Conservation (phyloP, 148 eudicot species). For the Agrostemma githago region DNA sequence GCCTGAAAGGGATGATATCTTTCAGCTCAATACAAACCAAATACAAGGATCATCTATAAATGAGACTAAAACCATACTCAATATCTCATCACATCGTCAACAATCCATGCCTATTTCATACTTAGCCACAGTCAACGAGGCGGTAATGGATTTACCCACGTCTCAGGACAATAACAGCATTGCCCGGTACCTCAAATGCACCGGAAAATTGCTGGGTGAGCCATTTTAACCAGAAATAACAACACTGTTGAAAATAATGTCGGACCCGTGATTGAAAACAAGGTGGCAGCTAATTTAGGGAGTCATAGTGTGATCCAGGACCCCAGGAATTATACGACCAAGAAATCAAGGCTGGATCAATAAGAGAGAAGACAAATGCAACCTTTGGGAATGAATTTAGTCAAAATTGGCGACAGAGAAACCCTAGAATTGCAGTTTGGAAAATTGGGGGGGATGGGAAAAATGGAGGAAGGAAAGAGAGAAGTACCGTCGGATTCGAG, state of each 20-base stretch:
- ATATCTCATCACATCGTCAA: not conserved
- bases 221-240: too few species aligned
- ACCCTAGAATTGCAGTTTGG: slow-evolving; percentile 16
- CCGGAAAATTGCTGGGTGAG: not conserved
- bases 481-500: slow-evolving; percentile 77
- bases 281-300: too few species aligned
- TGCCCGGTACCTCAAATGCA: not conserved
- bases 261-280: too few species aligned
- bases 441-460: not conserved
- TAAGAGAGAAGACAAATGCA: too few species aligned
- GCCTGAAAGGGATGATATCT: slow-evolving; percentile 38
- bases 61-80: too few species aligned
- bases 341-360: too few species aligned
- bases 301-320: too few species aligned
- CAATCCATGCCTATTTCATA: not conserved
- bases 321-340: too few species aligned
- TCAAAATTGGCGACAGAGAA: not conserved
- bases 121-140: too few species aligned
- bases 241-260: too few species aligned
- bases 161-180: not conserved
- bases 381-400: too few species aligned
- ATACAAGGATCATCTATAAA: not conserved
- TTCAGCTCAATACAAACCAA: slow-evolving; percentile 1
- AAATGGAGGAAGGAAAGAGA: not conserved
- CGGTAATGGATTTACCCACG: too few species aligned